Evolutionary conservation across 352 stramenopile species (phyloP).

Genomic region (Phytopythium sindhum): DNA sequence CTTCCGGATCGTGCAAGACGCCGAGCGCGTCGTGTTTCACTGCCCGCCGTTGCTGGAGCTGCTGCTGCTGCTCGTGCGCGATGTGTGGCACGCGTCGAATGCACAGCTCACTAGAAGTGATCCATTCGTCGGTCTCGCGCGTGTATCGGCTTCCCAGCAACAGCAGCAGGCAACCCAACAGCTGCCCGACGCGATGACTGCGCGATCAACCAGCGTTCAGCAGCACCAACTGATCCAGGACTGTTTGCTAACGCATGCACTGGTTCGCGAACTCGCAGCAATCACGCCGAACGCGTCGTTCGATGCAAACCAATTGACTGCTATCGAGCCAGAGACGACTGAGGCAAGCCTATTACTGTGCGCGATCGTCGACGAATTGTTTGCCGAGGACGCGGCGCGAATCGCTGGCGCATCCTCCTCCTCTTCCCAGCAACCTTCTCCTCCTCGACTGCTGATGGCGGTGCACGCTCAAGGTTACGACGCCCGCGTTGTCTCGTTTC

Average conservation of each 20-base stretch:
- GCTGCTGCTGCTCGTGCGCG: slow-evolving; percentile 30
- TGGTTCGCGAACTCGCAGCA: slow-evolving; percentile 31
- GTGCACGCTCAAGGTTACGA: slow-evolving; percentile 58
- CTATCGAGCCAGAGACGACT: slow-evolving; percentile 9
- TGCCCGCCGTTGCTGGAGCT: slow-evolving; percentile 44
- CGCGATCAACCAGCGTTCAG: slow-evolving; percentile 31
- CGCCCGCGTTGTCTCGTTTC: slow-evolving; percentile 20
- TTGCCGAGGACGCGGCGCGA: slow-evolving; percentile 21
- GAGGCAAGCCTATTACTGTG: slow-evolving; percentile 27
- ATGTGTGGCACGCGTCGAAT: slow-evolving; percentile 40
- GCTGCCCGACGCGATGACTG: slow-evolving; percentile 3
- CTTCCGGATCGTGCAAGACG: slow-evolving; percentile 49
- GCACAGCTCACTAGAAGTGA: slow-evolving; percentile 43
- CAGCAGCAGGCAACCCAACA: slow-evolving; percentile 4
- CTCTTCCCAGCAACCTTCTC: slow-evolving; percentile 4
- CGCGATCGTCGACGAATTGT: slow-evolving; percentile 27
- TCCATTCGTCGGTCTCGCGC: slow-evolving; percentile 12
- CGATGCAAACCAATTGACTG: neutral
- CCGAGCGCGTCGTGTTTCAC: slow-evolving; percentile 25
- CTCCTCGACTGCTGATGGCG: slow-evolving; percentile 32
- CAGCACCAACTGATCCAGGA: slow-evolving; percentile 55
- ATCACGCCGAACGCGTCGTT: neutral
- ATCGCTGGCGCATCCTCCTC: neutral
- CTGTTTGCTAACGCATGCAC: slow-evolving; percentile 46
- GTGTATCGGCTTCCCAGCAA: slow-evolving; percentile 7